Evolutionary conservation across 2,329 filamentous ascomycete species (phyloP).

Genomic region (Colletotrichum horii): DNA sequence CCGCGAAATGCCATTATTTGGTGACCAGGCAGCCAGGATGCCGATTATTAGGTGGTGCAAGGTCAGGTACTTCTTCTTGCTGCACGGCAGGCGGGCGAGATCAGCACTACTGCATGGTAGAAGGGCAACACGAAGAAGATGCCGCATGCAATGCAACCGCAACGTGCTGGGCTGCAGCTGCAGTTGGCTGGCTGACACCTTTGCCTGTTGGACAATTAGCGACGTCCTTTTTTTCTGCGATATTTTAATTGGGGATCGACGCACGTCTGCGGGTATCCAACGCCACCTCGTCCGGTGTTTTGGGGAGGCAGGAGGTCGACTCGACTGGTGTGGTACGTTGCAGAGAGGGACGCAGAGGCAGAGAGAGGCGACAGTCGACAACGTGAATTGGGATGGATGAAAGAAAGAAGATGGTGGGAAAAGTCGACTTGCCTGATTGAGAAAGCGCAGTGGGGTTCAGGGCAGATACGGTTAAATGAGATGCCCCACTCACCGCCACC

Average conservation of each 20-base stretch:
- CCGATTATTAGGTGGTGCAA: not conserved
- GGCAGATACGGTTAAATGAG: slow-evolving; percentile 22
- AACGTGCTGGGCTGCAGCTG: slow-evolving; percentile 4
- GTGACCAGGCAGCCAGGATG: not conserved
- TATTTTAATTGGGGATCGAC: slow-evolving; percentile 1
- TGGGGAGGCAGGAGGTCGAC: not conserved
- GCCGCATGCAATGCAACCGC: slow-evolving; percentile 8
- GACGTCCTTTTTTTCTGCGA: not conserved
- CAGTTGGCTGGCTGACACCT: not conserved
- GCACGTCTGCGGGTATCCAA: not conserved
- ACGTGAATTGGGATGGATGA: not conserved
- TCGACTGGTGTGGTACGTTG: not conserved
- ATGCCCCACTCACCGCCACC: slow-evolving; percentile 2
- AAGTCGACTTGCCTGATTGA: not conserved
- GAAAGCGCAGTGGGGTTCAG: not conserved
- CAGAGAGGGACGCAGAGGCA: not conserved
- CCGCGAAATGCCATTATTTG: not conserved
- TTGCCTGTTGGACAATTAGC: not conserved
- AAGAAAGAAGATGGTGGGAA: not conserved
- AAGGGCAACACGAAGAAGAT: not conserved
- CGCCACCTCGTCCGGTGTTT: slow-evolving; percentile 2
- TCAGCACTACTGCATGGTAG: not conserved
- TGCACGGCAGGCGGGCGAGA: not conserved
- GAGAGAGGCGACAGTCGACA: not conserved
- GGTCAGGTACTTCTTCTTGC: not conserved